phyloP scores from a whole-genome alignment of 2,329 filamentous ascomycete species.

The Magnaporthiopsis rhizophila region DNA sequence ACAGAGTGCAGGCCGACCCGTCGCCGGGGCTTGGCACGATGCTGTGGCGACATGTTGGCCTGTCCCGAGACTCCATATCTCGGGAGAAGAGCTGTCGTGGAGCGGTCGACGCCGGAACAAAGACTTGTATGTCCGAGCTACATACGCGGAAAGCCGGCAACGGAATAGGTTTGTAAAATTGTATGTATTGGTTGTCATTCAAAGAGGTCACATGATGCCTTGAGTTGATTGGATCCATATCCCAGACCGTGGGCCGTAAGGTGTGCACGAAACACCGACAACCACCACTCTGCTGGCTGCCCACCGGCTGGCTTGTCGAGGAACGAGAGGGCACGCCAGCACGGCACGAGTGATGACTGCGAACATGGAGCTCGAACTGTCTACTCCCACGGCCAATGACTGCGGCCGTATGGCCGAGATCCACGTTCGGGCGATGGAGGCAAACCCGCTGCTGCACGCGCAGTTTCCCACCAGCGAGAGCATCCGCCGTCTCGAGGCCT shows the following conservation, averaged over 20 bases:
- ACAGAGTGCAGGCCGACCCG: too few species aligned
- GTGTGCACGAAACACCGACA: not conserved
- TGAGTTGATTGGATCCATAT: too few species aligned
- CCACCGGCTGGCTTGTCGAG: not conserved
- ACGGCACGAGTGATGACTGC: not conserved
- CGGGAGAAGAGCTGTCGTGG: too few species aligned
- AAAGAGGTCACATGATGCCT: too few species aligned
- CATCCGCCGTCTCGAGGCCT: constrained; percentile 20
- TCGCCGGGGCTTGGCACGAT: too few species aligned
- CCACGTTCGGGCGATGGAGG: constrained; percentile 31
- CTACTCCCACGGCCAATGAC: not conserved
- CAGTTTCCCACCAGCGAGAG: constrained; percentile 29
- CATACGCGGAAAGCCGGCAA: too few species aligned
- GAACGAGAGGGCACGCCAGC: not conserved
- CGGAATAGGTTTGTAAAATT: too few species aligned
- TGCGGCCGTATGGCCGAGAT: constrained; percentile 19
- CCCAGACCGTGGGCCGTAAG: not conserved
- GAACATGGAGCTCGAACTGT: constrained; percentile 1
- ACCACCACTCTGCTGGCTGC: not conserved
- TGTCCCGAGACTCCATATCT: too few species aligned
- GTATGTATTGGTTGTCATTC: too few species aligned
- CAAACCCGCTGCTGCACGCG: constrained; percentile 29
- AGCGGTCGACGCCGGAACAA: too few species aligned
- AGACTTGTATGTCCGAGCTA: too few species aligned
- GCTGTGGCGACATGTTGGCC: too few species aligned